Evolutionary conservation across 208 protist genomes (phyloP).

Genomic region (Acanthamoeba quina): DNA sequence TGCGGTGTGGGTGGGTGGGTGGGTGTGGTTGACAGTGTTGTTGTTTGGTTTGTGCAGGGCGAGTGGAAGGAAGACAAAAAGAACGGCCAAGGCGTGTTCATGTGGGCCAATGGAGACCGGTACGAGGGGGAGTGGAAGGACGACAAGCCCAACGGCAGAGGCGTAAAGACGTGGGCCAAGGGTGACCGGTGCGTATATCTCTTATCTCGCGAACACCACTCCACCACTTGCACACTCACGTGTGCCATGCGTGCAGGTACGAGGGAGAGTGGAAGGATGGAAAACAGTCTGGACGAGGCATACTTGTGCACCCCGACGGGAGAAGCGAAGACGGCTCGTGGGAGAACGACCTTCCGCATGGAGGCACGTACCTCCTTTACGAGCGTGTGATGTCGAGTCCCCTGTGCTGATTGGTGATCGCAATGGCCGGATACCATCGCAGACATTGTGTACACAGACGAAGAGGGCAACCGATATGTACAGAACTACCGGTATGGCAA

Average conservation of each 20-base stretch:
- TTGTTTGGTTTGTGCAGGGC: neutral
- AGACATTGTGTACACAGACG: neutral
- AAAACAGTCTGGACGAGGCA: neutral
- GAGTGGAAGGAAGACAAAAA: conserved; percentile 29
- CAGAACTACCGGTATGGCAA: neutral
- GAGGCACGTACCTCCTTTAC: neutral
- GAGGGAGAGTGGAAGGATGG: conserved; percentile 24
- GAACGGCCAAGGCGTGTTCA: conserved; percentile 25
- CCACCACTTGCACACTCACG: neutral
- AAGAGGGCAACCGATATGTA: neutral
- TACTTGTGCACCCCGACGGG: neutral
- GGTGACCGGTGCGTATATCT: neutral
- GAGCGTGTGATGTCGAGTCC: neutral
- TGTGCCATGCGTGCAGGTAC: neutral
- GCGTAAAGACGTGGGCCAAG: neutral
- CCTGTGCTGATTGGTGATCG: neutral
- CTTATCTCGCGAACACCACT: neutral
- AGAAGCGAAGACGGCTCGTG: neutral
- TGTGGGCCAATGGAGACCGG: neutral
- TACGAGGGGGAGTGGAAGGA: conserved; percentile 2
- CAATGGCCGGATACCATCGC: neutral
- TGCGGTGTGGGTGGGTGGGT: no score
- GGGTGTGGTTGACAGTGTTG: no score
- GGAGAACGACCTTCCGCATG: conserved; percentile 4
- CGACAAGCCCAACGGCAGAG: conserved; percentile 33